Evolutionary conservation across 31 red algal species (phyloP).

Genomic region (Odonthalia washingtoniensis): DNA sequence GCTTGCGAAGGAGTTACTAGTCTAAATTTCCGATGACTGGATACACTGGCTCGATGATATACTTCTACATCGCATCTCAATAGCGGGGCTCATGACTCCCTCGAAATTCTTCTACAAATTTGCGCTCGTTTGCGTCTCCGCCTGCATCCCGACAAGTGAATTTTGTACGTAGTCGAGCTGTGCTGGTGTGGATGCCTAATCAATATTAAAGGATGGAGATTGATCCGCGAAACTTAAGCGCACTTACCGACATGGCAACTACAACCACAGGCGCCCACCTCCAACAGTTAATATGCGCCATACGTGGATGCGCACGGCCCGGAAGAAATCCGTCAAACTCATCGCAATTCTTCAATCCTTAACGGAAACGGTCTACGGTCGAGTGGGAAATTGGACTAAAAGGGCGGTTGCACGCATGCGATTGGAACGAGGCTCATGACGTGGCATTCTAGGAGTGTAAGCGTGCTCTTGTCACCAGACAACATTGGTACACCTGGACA

Average conservation of each 20-base stretch:
- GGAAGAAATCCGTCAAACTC: not conserved
- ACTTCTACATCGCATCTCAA: too few relatives aligned
- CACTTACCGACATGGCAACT: not conserved
- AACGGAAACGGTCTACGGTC: not conserved
- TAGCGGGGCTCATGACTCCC: too few relatives aligned
- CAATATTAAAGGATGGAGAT: not conserved
- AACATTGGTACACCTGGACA: constrained; percentile 3
- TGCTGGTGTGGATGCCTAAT: not conserved
- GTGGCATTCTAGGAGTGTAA: constrained; percentile 18
- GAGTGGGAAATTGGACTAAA: not conserved
- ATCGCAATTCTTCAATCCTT: not conserved
- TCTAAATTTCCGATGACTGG: too few relatives aligned
- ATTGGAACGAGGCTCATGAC: not conserved
- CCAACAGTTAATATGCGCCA: not conserved
- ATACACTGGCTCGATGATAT: too few relatives aligned
- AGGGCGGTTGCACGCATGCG: not conserved
- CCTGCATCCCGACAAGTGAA: not conserved
- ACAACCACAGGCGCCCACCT: not conserved
- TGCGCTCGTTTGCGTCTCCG: too few relatives aligned
- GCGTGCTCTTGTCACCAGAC: not conserved
- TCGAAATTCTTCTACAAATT: too few relatives aligned
- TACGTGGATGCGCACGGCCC: not conserved
- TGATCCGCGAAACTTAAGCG: not conserved
- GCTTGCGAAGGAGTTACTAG: too few relatives aligned
- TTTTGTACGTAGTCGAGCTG: not conserved